These are phyloP conservation scores for Baeospora myosura DNA, from an alignment of 1,284 basidiomycete genomes.

Conservation along the genomic window DNA sequence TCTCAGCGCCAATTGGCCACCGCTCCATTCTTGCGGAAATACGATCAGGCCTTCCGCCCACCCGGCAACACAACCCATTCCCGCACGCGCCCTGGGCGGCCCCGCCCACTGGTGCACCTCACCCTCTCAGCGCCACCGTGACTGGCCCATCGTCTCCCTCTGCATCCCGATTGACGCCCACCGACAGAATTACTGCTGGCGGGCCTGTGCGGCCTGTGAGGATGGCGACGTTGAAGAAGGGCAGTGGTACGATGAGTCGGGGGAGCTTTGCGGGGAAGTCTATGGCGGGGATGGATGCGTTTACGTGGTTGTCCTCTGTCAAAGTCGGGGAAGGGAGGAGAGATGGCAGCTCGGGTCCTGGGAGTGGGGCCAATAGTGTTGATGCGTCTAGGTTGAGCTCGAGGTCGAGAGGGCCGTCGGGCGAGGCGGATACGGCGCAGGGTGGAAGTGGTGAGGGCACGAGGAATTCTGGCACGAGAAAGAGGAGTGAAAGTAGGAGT, in stretches of 20 bases:
- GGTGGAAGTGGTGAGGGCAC: too few relatives aligned
- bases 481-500: conserved; percentile 38
- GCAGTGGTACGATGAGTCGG: conserved; percentile 53
- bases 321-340: conserved; percentile 40
- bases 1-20: conserved; percentile 63
- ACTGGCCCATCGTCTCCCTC: background rate
- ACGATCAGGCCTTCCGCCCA: conserved; percentile 42
- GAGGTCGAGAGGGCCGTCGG: conserved; percentile 13
- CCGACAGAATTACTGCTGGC: conserved; percentile 8
- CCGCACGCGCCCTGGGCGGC: too few relatives aligned
- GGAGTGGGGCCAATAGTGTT: conserved; percentile 41
- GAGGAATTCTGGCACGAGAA: too few relatives aligned
- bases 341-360: conserved; percentile 45
- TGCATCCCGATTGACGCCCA: conserved; percentile 1
- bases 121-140: too few relatives aligned
- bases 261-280: conserved; percentile 42
- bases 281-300: conserved; percentile 48
- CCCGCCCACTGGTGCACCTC: too few relatives aligned
- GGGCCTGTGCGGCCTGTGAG: conserved; percentile 4
- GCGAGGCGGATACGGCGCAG: conserved; percentile 14
- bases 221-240: conserved; percentile 5
- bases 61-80: conserved; percentile 14
- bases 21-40: conserved; percentile 65
- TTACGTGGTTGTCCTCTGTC: conserved; percentile 67
- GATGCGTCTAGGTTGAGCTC: conserved; percentile 33